Percentiles rank a stretch among this genome's conserved stretches.
phyloP scores from a whole-genome alignment of 164 flowering plant species.

The Saururus chinensis region DNA sequence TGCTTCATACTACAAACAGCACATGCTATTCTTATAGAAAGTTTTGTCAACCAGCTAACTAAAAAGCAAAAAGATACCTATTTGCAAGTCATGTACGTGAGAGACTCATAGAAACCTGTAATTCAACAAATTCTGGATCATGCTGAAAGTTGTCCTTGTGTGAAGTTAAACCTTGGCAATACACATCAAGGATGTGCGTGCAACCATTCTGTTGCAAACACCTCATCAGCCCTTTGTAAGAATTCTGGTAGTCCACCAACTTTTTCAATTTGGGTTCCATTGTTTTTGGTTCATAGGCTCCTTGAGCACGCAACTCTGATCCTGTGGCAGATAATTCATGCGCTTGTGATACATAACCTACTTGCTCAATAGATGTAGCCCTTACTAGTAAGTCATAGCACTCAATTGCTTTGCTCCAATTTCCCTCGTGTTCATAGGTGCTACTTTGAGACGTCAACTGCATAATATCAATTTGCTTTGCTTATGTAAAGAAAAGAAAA shows the following conservation, averaged over 20 bases:
- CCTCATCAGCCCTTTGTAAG: conserved; percentile 75
- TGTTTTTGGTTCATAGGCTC: conserved; percentile 14
- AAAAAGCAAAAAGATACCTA: too few species aligned
- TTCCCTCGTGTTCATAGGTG: conserved; percentile 92
- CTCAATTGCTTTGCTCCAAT: conserved; percentile 95
- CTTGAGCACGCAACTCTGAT: conserved; percentile 9
- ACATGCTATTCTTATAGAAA: background rate
- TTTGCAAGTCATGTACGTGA: background rate
- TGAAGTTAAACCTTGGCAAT: conserved; percentile 81
- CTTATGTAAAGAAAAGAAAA: background rate
- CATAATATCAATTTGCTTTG: conserved; percentile 1
- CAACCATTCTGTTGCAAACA: conserved; percentile 92
- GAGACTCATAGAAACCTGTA: conserved; percentile 51
- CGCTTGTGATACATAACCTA: background rate
- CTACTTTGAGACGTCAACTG: conserved; percentile 74
- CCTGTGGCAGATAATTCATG: background rate
- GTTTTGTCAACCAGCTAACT: too few species aligned
- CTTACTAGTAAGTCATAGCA: conserved; percentile 84
- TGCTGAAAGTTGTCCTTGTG: conserved; percentile 52
- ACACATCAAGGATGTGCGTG: conserved; percentile 69
- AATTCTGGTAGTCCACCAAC: conserved; percentile 30
- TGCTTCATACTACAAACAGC: conserved; percentile 73
- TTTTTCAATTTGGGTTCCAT: conserved; percentile 14
- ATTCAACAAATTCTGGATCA: conserved; percentile 71
- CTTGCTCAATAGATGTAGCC: conserved; percentile 4